Evolutionary conservation across 129 eudicot species (phyloP).

Genomic region (Daucus carota): DNA sequence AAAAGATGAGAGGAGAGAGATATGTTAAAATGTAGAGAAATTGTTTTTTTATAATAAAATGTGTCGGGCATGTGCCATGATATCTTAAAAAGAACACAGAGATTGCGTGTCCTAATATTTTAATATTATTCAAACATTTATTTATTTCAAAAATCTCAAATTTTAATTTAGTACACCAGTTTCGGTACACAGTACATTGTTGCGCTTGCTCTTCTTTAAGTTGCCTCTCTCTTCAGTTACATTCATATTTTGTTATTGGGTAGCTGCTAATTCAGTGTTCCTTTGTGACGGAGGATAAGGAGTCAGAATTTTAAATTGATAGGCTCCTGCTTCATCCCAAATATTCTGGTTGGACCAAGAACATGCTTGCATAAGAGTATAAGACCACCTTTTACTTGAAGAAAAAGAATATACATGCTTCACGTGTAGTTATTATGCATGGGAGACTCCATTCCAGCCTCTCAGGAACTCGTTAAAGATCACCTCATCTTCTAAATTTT

Average conservation of each 20-base stretch:
- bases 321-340: conserved; percentile 4
- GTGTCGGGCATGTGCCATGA: too few species aligned
- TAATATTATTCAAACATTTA: too few species aligned
- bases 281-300: not conserved
- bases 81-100: too few species aligned
- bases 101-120: too few species aligned
- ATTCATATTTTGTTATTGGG: not conserved
- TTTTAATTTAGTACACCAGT: too few species aligned
- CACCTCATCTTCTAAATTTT: not conserved
- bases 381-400: not conserved
- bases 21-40: too few species aligned
- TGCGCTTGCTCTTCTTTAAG: too few species aligned
- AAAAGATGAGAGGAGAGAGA: too few species aligned
- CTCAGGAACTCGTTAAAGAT: not conserved
- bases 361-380: not conserved
- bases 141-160: too few species aligned
- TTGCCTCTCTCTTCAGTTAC: not conserved
- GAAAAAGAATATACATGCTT: not conserved
- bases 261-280: not conserved
- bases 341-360: not conserved
- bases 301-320: not conserved
- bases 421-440: conserved; percentile 1
- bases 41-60: too few species aligned
- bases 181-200: too few species aligned
- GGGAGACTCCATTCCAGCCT: not conserved